Base-by-base conservation (phyloP, 1,284 basidiomycete species). In the Sparassis latifolia region DNA sequence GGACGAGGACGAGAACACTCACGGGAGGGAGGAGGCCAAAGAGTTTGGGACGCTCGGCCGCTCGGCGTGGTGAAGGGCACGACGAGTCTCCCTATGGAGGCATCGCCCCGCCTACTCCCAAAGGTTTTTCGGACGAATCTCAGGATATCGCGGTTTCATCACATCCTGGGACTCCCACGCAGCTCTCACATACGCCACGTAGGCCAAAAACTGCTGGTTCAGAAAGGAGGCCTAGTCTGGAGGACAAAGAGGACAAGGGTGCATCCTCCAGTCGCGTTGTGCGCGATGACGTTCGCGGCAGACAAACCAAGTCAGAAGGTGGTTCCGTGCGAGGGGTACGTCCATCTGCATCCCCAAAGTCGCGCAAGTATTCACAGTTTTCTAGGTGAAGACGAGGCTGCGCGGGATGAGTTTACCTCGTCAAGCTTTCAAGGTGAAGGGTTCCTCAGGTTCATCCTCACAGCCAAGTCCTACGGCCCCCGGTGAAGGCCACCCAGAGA, bases 331-430 rank as follows among this genome's bases (percentile, higher is more conserved):
- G 52, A 55, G 56, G 54, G 42, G 65, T 65, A 54, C 50, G 65
- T 62, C 20, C 6, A 27, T 28, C 29, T 35, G n/a, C 41, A 41
- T 10, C 41, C 42, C 38, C 46, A 44, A 10, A 3, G 32, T 30
- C 39, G 41, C 20, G 20, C 20, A 31, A 45, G 32, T 50, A 32
- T 44, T 56, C 38, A 54, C 38, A 27, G 7, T 32, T 10, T 10
- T 30, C 10, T 31, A 37, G 60, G 30, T 57, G 20, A 60, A 63
- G 57, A 42, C 56, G 44, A 62, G 61, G 43, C 55, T 60, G 45
- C 69, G 70, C 39, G 68, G 66, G 42, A 57, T 65, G 46, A 72
- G 70, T 58, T 60, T 72, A 28, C 70, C 70, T 41, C 63, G 70
- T 42, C 66, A 65, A 38, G 61, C 65, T 9, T 67, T 69, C 52